These are phyloP conservation scores for Picea glauca DNA, from an alignment of 75 land plant genomes.

Conservation along the genomic window DNA sequence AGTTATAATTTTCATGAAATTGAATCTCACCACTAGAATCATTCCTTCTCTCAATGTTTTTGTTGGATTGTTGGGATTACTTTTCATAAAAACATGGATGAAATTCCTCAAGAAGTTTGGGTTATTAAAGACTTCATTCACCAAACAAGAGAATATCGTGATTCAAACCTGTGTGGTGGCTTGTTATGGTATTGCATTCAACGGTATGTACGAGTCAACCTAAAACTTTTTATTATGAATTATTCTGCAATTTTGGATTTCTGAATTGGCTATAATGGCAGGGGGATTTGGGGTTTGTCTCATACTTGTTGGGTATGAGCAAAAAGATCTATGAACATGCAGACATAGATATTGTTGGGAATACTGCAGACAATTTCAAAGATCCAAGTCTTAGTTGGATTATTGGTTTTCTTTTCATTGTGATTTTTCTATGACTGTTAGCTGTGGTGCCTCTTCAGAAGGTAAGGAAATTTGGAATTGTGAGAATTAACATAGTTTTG, in stretches of 20 bases:
- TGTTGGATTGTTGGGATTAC: slow-evolving; percentile 51
- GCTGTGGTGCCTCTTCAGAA: too few relatives aligned
- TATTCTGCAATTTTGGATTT: too few relatives aligned
- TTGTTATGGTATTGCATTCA: too few relatives aligned
- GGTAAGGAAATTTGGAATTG: not conserved
- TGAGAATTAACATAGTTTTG: not conserved
- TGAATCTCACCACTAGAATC: slow-evolving; percentile 54
- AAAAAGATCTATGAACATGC: slow-evolving; percentile 28
- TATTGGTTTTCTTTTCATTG: too few relatives aligned
- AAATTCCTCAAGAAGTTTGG: slow-evolving; percentile 27
- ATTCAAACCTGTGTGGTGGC: too few relatives aligned
- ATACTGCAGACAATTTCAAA: too few relatives aligned
- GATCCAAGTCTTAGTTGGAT: too few relatives aligned
- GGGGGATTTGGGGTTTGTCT: slow-evolving; percentile 92
- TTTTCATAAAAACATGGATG: slow-evolving; percentile 42
- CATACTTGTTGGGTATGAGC: too few relatives aligned
- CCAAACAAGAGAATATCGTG: slow-evolving; percentile 66
- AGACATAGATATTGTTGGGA: not conserved
- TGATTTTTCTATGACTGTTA: slow-evolving; percentile 68
- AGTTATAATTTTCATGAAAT: slow-evolving; percentile 60
- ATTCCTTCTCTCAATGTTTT: too few relatives aligned
- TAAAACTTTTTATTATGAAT: too few relatives aligned
- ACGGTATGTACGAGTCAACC: too few relatives aligned
- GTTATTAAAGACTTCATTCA: slow-evolving; percentile 29
- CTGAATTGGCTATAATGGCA: too few relatives aligned